These are phyloP conservation scores for Beauveria sp. DNA, from an alignment of 2,329 filamentous ascomycete genomes.

Conservation along the genomic window DNA sequence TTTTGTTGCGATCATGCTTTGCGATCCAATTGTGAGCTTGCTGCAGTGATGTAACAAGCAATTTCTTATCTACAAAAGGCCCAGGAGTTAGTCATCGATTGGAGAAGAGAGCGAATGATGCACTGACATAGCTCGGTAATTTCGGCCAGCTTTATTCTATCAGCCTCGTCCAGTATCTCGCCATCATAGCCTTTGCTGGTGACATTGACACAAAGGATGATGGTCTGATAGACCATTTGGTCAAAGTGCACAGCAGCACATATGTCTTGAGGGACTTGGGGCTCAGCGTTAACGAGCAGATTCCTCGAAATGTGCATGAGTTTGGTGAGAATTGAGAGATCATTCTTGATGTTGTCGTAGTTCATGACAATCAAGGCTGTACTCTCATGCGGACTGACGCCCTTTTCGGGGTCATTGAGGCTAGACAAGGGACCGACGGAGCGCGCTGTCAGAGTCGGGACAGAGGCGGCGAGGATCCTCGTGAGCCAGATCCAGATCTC, in stretches of 20 bases:
- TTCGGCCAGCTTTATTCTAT: slow-evolving; percentile 50
- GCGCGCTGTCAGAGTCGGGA: slow-evolving; percentile 52
- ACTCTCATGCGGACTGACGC: slow-evolving; percentile 54
- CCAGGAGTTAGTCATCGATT: neutral
- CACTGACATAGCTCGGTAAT: slow-evolving; percentile 56
- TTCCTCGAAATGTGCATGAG: slow-evolving; percentile 61
- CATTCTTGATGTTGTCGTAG: slow-evolving; percentile 52
- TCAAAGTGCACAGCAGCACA: slow-evolving; percentile 58
- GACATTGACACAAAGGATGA: slow-evolving; percentile 59
- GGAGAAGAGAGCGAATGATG: neutral
- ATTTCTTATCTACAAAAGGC: slow-evolving; percentile 49
- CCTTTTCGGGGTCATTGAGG: slow-evolving; percentile 46
- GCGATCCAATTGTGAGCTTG: slow-evolving; percentile 64
- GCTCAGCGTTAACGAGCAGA: slow-evolving; percentile 55
- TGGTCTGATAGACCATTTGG: slow-evolving; percentile 58
- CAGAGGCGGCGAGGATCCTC: slow-evolving; percentile 52
- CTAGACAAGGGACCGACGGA: slow-evolving; percentile 50
- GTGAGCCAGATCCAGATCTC: slow-evolving; percentile 60
- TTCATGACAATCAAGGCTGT: slow-evolving; percentile 57
- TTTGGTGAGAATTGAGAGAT: slow-evolving; percentile 57
- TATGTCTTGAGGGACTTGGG: slow-evolving; percentile 58
- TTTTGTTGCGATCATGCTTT: slow-evolving; percentile 62
- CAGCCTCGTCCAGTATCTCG: slow-evolving; percentile 52
- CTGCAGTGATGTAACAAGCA: slow-evolving; percentile 58
- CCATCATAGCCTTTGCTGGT: slow-evolving; percentile 61